A percentile compares a stretch with the other conserved stretches of the same genome.
Conservation (phyloP, 2,329 filamentous ascomycete genomes). For the Fusarium penzigii region DNA sequence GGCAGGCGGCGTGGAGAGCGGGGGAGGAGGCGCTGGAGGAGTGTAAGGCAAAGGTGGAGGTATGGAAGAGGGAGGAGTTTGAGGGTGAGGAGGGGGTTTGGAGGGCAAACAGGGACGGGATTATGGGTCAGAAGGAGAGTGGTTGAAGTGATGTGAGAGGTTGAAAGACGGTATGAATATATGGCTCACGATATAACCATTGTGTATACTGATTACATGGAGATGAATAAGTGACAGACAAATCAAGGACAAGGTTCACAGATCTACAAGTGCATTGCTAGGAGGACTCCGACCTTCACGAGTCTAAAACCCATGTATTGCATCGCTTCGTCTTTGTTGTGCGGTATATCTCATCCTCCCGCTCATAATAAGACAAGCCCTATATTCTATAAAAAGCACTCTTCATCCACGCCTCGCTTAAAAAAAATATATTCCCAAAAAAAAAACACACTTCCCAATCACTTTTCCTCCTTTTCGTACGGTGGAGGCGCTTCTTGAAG, state of each 20-base stretch:
- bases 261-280: no score
- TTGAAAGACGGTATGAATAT: background rate
- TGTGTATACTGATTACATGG: background rate
- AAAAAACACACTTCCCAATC: conserved; percentile 2
- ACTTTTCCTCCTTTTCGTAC: conserved; percentile 29
- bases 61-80: conserved; percentile 95
- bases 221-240: no score
- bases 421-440: background rate
- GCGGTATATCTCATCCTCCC: no score
- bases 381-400: background rate
- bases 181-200: conserved; percentile 4
- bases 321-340: no score
- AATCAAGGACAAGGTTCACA: no score
- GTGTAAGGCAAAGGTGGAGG: conserved; percentile 85
- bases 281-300: no score
- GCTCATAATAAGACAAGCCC: background rate
- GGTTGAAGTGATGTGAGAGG: background rate
- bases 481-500: conserved; percentile 39
- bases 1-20: conserved; percentile 81
- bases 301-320: no score
- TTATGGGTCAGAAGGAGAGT: conserved; percentile 51
- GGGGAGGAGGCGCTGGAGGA: conserved; percentile 87
- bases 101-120: conserved; percentile 83
- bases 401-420: background rate
- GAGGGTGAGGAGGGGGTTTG: conserved; percentile 75